Conservation (phyloP, 2,329 filamentous ascomycete species). For the Aspergillus awamori region DNA sequence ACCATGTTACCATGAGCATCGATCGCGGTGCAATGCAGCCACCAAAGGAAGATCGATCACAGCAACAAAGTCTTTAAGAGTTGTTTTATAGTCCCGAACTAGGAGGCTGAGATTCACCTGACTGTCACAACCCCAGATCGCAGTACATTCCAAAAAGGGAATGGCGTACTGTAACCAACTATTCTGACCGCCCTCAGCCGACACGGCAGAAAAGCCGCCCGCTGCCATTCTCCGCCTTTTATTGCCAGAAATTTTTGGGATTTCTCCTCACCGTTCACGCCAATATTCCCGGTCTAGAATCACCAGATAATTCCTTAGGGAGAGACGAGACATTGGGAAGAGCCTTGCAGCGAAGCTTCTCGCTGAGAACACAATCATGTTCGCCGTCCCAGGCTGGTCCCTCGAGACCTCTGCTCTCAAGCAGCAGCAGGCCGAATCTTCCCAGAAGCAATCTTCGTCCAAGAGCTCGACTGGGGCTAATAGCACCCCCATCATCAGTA, state of each 20-base stretch:
- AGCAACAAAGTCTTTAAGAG: too few species aligned
- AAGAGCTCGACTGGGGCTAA: constrained; percentile 44
- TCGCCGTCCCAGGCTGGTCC: constrained; percentile 91
- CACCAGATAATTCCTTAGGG: neutral
- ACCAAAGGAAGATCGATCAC: too few species aligned
- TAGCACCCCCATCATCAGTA: constrained; percentile 35
- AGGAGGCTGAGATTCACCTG: neutral
- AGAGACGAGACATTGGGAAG: neutral
- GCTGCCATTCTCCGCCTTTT: constrained; percentile 17
- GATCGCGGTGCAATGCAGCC: too few species aligned
- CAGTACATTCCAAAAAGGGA: neutral
- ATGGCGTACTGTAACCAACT: neutral
- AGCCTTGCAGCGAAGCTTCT: neutral
- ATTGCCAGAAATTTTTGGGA: constrained; percentile 22
- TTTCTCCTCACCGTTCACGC: neutral
- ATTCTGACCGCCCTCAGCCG: neutral
- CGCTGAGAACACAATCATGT: constrained; percentile 59
- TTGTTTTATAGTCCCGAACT: neutral
- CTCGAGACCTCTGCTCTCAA: constrained; percentile 73
- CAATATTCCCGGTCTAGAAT: neutral
- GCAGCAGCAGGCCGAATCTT: constrained; percentile 61
- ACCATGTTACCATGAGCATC: too few species aligned
- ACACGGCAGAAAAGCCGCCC: neutral
- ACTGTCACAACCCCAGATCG: neutral
- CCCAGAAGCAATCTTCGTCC: constrained; percentile 62